Evolutionary conservation across 2,329 filamentous ascomycete species (phyloP), one percentile per base, ranked within the genome.

Genomic region (Arthrobotrys megalospora): DNA sequence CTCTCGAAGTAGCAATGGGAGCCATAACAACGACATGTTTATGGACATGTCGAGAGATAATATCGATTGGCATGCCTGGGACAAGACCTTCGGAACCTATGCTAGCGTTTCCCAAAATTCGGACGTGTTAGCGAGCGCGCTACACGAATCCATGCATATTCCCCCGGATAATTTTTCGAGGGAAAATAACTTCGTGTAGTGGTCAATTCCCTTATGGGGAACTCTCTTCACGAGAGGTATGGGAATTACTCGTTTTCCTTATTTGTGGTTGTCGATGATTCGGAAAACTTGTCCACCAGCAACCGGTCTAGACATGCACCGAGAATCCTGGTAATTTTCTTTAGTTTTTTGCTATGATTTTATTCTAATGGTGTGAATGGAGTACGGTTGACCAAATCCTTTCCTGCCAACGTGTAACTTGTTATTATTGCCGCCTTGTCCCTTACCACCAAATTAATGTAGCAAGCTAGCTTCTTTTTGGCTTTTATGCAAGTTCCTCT

Each of bases 41-140:
- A 72, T 78, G 75, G 75, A 78, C 19, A 72, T 78, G 75, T 71
- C 77, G 24, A 60, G 77, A 58, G 77, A 80, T 76, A 80, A 81
- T 34, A 80, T 81, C 50, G 80, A 81, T 72, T 81, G 81, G 81
- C 80, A 81, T 19, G 81, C 79, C 60, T 82, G 81, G 81, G 81
- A 82, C 52, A 79, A 80, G 55, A 80, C 81, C 19, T 82, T 82
- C 73, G 81, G 81, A 24, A 80, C 77, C 21, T 81, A 80, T 70
- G 80, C 80, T 21, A 76, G 64, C 32, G 80, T 81, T 41, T 67
- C 75, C 47, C 75, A 78, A 28, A 62, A 62, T 64, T 53, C 75
- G n/a, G 75, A 78, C 43, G 19, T 41, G 21, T 7, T 64, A 28
- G 32, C 50, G 6, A 45, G 55, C 19, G 62, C 67, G 36, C 34